These are phyloP conservation scores for Paxillus involutus DNA, from an alignment of 768 basidiomycete genomes.

Conservation along the genomic window DNA sequence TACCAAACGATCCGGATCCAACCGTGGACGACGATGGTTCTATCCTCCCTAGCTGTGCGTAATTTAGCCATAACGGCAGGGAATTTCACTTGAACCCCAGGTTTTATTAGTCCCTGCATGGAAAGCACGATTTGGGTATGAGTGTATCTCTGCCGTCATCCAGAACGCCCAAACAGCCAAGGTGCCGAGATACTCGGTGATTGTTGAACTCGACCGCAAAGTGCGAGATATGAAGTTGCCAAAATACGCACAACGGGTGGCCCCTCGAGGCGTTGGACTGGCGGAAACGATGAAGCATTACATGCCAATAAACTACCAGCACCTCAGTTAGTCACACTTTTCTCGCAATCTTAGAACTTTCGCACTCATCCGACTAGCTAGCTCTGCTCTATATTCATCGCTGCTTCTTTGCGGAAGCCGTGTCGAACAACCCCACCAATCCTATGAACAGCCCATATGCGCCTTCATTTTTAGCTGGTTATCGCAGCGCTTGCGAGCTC, in stretches of 20 bases:
- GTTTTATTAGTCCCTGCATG: constrained; percentile 54
- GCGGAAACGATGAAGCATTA: constrained; percentile 69
- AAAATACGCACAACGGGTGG: constrained; percentile 52
- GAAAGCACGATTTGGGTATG: constrained; percentile 68
- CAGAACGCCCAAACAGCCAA: constrained; percentile 66
- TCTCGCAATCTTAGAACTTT: background rate
- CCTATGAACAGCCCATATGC: constrained; percentile 70
- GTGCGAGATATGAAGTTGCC: constrained; percentile 70
- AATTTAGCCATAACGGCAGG: background rate
- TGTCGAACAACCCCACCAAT: constrained; percentile 60
- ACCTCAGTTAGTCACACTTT: constrained; percentile 50
- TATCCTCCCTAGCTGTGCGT: constrained; percentile 59
- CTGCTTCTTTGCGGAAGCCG: constrained; percentile 74
- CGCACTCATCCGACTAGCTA: constrained; percentile 20
- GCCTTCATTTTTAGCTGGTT: constrained; percentile 67
- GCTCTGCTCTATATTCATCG: constrained; percentile 76
- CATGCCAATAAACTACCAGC: constrained; percentile 74
- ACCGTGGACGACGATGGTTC: constrained; percentile 59
- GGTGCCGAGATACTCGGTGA: constrained; percentile 60
- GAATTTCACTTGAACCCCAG: background rate
- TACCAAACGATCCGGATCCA: constrained; percentile 60
- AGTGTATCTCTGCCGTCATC: constrained; percentile 67
- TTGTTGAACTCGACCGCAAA: constrained; percentile 63
- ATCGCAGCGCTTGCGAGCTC: constrained; percentile 63
- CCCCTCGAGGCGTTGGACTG: constrained; percentile 50